phyloP scores from a whole-genome alignment of 257 asterid species.

The Jaltomata sinuosa region DNA sequence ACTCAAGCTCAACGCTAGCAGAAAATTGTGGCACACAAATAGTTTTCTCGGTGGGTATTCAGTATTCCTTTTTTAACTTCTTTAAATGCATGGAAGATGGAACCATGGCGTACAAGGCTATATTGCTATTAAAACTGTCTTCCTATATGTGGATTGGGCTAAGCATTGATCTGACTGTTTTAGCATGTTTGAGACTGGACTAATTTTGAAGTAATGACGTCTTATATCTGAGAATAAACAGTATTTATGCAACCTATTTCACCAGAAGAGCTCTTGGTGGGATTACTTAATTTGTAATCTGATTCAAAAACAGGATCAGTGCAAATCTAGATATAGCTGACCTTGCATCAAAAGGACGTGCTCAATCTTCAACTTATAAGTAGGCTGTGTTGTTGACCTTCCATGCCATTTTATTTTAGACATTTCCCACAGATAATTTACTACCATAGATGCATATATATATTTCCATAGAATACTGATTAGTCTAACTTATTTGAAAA shows the following conservation, averaged over 20 bases:
- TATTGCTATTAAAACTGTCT: not conserved
- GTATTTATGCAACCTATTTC: not conserved
- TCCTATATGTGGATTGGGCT: not conserved
- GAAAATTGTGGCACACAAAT: not conserved
- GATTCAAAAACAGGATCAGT: not conserved
- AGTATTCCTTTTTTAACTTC: not conserved
- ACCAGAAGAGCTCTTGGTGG: not conserved
- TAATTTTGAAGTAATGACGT: not conserved
- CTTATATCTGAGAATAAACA: not conserved
- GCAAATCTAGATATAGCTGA: not conserved
- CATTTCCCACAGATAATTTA: not conserved
- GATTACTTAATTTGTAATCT: not conserved
- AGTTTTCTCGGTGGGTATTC: not conserved
- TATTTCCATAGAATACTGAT: not conserved
- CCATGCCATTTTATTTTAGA: not conserved
- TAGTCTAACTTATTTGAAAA: too few relatives aligned
- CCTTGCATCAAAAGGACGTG: not conserved
- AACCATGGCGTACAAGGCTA: not conserved
- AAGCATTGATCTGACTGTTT: not conserved
- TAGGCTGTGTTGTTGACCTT: not conserved
- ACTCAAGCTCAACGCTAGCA: not conserved
- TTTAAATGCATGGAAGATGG: not conserved
- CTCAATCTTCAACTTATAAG: not conserved
- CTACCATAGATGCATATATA: not conserved
- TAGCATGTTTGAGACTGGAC: not conserved